These are phyloP conservation scores for Kazachstania africana DNA, from an alignment of 805 yeast genomes.

Conservation along the genomic window DNA sequence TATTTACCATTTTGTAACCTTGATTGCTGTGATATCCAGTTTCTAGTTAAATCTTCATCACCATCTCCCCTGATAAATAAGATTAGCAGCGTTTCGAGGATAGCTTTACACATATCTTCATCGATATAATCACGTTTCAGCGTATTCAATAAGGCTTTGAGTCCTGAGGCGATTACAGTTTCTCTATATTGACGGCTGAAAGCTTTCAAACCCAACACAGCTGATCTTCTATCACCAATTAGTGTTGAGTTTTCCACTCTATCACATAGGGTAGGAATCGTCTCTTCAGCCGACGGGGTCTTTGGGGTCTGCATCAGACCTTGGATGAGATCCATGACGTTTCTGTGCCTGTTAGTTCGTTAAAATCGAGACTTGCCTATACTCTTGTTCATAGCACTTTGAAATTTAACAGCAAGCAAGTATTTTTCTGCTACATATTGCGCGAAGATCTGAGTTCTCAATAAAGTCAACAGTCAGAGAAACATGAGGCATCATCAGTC, in stretches of 20 bases:
- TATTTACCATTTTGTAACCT: slow-evolving; percentile 66
- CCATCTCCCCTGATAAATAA: slow-evolving; percentile 63
- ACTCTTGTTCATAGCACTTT: too few species aligned
- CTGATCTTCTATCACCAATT: slow-evolving; percentile 80
- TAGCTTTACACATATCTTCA: slow-evolving; percentile 59
- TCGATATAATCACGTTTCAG: slow-evolving; percentile 59
- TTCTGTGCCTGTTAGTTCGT: too few species aligned
- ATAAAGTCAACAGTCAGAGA: too few species aligned
- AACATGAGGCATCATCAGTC: too few species aligned
- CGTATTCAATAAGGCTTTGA: slow-evolving; percentile 59
- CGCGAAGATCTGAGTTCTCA: too few species aligned
- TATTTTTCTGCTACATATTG: too few species aligned
- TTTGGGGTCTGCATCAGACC: slow-evolving; percentile 37
- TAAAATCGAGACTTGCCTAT: too few species aligned
- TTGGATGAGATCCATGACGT: slow-evolving; percentile 29
- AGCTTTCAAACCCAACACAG: slow-evolving; percentile 78
- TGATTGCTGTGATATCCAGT: slow-evolving; percentile 66
- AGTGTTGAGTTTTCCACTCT: slow-evolving; percentile 71
- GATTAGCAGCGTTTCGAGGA: slow-evolving; percentile 75
- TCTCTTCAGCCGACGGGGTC: slow-evolving; percentile 57
- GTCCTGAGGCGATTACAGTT: slow-evolving; percentile 76
- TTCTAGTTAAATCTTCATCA: slow-evolving; percentile 50
- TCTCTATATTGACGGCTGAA: slow-evolving; percentile 85
- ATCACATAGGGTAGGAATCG: slow-evolving; percentile 82
- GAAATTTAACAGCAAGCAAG: too few species aligned